phyloP scores from a whole-genome alignment of 2,329 filamentous ascomycete genomes.

The Metarhizium guizhouense region DNA sequence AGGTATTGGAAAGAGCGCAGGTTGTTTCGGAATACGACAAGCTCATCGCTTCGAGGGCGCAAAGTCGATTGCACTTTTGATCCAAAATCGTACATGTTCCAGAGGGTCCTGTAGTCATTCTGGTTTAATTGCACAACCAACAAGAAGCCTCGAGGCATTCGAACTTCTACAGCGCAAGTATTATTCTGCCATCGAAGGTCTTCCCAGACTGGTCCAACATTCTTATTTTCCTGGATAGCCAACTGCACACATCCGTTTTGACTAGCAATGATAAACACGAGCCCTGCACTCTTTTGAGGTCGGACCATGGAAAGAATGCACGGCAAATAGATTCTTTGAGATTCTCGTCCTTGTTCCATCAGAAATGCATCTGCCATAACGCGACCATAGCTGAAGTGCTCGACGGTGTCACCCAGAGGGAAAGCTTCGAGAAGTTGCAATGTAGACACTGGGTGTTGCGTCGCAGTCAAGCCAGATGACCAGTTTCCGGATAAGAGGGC shows the following conservation, averaged over 20 bases:
- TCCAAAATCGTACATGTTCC: constrained; percentile 80
- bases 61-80: constrained; percentile 65
- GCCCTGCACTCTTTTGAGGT: constrained; percentile 56
- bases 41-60: constrained; percentile 60
- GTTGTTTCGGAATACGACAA: constrained; percentile 57
- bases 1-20: constrained; percentile 74
- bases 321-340: constrained; percentile 59
- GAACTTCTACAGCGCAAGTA: constrained; percentile 55
- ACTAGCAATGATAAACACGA: constrained; percentile 67
- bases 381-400: constrained; percentile 70
- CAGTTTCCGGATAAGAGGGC: constrained; percentile 59
- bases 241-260: constrained; percentile 73
- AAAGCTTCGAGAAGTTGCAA: constrained; percentile 58
- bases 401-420: constrained; percentile 65
- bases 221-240: constrained; percentile 59
- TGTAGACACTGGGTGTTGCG: constrained; percentile 34
- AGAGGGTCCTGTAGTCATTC: constrained; percentile 69
- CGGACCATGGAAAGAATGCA: constrained; percentile 71
- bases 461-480: constrained; percentile 38
- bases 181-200: constrained; percentile 73
- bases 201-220: constrained; percentile 65
- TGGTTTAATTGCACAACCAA: constrained; percentile 63
- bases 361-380: constrained; percentile 67
- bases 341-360: constrained; percentile 62
- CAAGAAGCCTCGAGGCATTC: constrained; percentile 66